Evolutionary conservation across 768 basidiomycete genomes (phyloP).

Genomic region (Auriscalpium vulgare): DNA sequence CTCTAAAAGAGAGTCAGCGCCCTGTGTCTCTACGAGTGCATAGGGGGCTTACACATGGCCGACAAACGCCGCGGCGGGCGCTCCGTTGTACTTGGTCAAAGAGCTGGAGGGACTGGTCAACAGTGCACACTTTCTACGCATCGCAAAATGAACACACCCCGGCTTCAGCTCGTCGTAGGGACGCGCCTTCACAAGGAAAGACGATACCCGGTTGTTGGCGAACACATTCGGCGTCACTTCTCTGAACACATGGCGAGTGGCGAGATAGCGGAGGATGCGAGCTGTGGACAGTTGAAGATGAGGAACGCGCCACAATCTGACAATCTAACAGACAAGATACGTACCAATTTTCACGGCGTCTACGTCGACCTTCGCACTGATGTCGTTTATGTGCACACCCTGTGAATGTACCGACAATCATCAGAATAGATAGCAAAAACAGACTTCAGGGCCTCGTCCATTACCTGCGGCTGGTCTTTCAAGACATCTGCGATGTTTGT

Average conservation of each 20-base stretch:
- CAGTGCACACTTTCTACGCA: too few species aligned
- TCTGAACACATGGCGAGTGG: slow-evolving; percentile 30
- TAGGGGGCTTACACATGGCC: slow-evolving; percentile 9
- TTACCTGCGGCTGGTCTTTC: slow-evolving; percentile 1
- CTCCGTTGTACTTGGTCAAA: slow-evolving; percentile 9
- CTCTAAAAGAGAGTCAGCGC: not conserved
- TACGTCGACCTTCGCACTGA: not conserved
- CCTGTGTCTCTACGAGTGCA: not conserved
- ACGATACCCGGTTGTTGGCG: slow-evolving; percentile 31
- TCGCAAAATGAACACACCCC: not conserved
- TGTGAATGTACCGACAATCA: not conserved
- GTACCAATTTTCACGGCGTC: slow-evolving; percentile 3
- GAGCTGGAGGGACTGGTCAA: not conserved
- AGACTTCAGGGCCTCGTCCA: not conserved
- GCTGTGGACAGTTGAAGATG: slow-evolving; percentile 15
- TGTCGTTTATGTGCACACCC: slow-evolving; percentile 8
- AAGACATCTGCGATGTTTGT: slow-evolving; percentile 3
- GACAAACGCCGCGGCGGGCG: slow-evolving; percentile 14
- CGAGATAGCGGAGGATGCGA: slow-evolving; percentile 31
- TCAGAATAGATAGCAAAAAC: not conserved
- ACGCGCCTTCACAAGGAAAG: slow-evolving; percentile 25
- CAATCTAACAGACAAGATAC: not conserved
- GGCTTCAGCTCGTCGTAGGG: slow-evolving; percentile 13
- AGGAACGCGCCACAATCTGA: too few species aligned
- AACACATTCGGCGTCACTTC: slow-evolving; percentile 31